Evolutionary conservation across 2,329 filamentous ascomycete genomes (phyloP), one percentile per base, ranked within the genome.

Genomic region (Akanthomyces lecanii): DNA sequence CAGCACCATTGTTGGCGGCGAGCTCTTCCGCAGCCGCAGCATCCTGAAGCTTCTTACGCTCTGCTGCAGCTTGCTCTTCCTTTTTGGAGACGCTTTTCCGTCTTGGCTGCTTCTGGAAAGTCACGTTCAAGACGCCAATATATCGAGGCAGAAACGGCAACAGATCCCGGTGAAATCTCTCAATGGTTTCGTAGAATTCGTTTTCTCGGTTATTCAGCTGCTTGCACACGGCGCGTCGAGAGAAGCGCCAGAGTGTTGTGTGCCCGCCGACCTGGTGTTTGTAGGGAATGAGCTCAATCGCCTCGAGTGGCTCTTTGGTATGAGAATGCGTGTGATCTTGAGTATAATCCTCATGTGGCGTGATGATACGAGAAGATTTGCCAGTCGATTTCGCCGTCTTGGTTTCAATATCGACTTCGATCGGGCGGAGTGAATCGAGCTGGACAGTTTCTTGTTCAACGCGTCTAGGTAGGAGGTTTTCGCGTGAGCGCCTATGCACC

Each of bases 141-240:
- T 99, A 98, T 72, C 93, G 92, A 67, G 95, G 95, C 67, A 99
- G 82, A 73, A 98, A 99, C 48, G 90, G 87, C 64, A 99, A 79
- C 70, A 99, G 82, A 72, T 97, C 90, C 67, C 92, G 91, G 75
- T 99, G 94, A 68, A 91, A 87, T 71, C 86, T 87, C 79, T 99
- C 95, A 70, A 98, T 91, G 61, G 89, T 95, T 77, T 99, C 95
- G 75, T 99, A 99, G 73, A 99, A 99, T 77, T 97, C 92, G 76
- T 99, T 99, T 74, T 99, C 95, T 71, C 94, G 86, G 74, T 97
- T 99, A 75, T 97, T 99, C 71, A 99, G 84, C 77, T 97, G 92
- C 77, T 99, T 99, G 82, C 95, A 99, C 12, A 99, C 93, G 62
- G 95, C 95, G 70, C 93, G 86, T 68, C 92, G 88, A 21, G 95